Conservation (phyloP, 805 yeast species). For the Suhomyces sp. region DNA sequence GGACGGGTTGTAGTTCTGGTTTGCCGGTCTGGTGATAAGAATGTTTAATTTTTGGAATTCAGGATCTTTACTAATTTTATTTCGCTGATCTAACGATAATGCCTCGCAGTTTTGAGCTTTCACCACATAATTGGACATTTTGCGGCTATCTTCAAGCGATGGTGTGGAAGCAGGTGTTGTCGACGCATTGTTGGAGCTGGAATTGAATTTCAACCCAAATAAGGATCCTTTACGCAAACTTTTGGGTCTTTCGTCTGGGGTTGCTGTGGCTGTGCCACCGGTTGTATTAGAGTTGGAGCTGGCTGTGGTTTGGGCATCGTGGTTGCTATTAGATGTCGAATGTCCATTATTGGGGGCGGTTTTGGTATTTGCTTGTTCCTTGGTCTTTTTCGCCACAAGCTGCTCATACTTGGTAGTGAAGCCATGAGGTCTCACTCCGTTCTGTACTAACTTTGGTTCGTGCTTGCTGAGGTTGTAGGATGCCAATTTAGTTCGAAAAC, state of each 20-base stretch:
- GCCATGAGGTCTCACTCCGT: constrained; percentile 34
- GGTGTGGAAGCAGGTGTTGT: background rate
- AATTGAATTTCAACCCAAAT: constrained; percentile 40
- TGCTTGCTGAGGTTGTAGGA: constrained; percentile 32
- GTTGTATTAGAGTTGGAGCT: background rate
- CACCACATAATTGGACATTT: constrained; percentile 15
- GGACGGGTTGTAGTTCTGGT: constrained; percentile 13
- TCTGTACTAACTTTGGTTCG: constrained; percentile 27
- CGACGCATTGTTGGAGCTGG: constrained; percentile 10
- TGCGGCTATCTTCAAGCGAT: constrained; percentile 7
- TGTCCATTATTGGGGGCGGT: background rate
- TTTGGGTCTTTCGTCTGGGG: constrained; percentile 20
- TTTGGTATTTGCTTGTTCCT: constrained; percentile 23
- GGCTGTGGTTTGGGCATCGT: constrained; percentile 3
- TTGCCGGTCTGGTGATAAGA: constrained; percentile 38
- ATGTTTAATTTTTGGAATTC: constrained; percentile 32
- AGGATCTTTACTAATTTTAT: constrained; percentile 26
- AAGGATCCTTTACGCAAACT: constrained; percentile 35
- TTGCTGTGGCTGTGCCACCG: constrained; percentile 8
- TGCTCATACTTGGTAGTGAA: constrained; percentile 43
- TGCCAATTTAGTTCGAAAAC: constrained; percentile 56
- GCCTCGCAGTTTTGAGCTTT: constrained; percentile 34
- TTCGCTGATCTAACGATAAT: constrained; percentile 34
- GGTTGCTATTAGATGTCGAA: constrained; percentile 2
- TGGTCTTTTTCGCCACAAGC: constrained; percentile 33